These are phyloP conservation scores for Ustilago hordei DNA, from an alignment of 1,284 basidiomycete genomes.

Conservation along the genomic window DNA sequence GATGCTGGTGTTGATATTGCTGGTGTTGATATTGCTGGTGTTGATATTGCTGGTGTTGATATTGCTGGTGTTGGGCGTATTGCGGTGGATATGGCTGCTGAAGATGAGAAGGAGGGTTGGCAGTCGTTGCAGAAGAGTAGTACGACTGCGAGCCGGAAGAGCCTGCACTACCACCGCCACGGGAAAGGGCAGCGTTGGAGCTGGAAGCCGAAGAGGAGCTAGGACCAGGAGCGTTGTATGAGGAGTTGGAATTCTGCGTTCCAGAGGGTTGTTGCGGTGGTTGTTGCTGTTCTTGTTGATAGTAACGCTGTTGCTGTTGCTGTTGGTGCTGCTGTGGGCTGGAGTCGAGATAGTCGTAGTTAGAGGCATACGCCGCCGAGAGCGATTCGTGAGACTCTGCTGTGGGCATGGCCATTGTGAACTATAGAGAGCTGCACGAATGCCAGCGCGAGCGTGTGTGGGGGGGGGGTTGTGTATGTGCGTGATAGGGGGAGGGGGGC, in stretches of 20 bases:
- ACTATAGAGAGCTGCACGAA: background rate
- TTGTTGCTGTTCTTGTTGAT: constrained; percentile 22
- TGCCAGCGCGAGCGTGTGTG: background rate
- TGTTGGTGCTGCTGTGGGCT: constrained; percentile 15
- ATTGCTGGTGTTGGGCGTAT: constrained; percentile 20
- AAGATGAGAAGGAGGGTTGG: constrained; percentile 9
- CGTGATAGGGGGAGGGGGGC: background rate
- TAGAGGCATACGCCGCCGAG: constrained; percentile 46
- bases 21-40: constrained; percentile 16
- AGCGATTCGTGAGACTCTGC: constrained; percentile 45
- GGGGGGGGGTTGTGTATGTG: background rate
- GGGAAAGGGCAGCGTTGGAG: constrained; percentile 23
- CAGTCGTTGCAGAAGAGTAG: constrained; percentile 32
- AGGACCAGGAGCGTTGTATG: constrained; percentile 12
- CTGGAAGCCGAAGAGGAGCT: constrained; percentile 23
- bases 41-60: constrained; percentile 13
- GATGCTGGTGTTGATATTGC: constrained; percentile 20
- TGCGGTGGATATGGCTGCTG: constrained; percentile 24
- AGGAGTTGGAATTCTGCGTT: constrained; percentile 13
- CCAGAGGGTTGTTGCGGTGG: constrained; percentile 7
- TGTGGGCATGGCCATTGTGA: constrained; percentile 34
- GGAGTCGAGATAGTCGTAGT: constrained; percentile 34
- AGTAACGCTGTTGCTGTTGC: constrained; percentile 9
- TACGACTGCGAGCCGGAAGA: constrained; percentile 48
- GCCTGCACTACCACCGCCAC: constrained; percentile 38